phyloP scores from a whole-genome alignment of 176 grass and related monocot genomes.

The Oryza glaberrima region DNA sequence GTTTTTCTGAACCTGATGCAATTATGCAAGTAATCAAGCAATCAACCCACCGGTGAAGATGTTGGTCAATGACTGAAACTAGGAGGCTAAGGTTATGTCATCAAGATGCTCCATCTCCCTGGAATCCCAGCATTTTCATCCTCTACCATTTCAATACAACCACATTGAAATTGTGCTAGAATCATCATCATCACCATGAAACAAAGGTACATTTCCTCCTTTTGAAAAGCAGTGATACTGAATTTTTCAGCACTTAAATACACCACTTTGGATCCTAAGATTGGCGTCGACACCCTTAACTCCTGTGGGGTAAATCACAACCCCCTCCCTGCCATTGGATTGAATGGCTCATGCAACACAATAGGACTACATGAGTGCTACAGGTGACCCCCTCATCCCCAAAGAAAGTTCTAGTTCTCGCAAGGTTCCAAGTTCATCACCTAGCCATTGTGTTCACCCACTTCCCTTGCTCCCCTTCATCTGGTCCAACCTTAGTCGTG shows the following conservation, averaged over 20 bases:
- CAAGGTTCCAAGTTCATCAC: neutral
- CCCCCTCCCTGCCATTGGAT: slow-evolving; percentile 25
- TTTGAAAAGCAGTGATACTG: neutral
- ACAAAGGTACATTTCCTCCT: neutral
- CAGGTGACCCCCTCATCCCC: neutral
- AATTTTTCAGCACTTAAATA: slow-evolving; percentile 17
- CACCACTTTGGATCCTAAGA: neutral
- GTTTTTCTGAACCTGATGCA: neutral
- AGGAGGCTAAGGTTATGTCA: neutral
- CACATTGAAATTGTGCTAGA: neutral
- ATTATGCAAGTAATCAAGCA: neutral
- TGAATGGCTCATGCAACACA: slow-evolving; percentile 29
- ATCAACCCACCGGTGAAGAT: neutral
- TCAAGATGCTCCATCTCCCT: neutral
- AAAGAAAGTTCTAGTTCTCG: neutral
- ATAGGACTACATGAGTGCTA: neutral
- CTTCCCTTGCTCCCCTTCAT: neutral
- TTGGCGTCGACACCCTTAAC: slow-evolving; percentile 3
- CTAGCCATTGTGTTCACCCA: neutral
- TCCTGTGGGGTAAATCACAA: slow-evolving; percentile 35
- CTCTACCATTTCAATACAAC: neutral
- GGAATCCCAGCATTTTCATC: neutral
- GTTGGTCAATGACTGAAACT: too few species aligned
- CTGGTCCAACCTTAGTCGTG: neutral
- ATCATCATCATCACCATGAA: neutral